These are phyloP conservation scores for Citrullus mucosospermus DNA, from an alignment of 306 rosid species.

Conservation along the genomic window DNA sequence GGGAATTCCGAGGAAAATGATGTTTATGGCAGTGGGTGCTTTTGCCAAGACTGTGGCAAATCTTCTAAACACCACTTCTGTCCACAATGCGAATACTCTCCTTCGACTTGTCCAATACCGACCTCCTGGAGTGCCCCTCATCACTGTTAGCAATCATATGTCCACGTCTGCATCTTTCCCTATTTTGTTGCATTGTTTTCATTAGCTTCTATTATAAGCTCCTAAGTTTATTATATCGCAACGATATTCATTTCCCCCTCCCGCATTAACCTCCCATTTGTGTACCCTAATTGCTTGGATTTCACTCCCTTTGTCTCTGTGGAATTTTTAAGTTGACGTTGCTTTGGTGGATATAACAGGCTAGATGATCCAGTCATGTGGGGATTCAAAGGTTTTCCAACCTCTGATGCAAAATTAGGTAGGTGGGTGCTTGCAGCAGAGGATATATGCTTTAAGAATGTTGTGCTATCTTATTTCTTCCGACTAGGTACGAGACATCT, in stretches of 20 bases:
- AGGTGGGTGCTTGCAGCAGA: constrained; percentile 86
- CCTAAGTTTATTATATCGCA: not conserved
- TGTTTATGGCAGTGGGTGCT: constrained; percentile 45
- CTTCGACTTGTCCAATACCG: constrained; percentile 53
- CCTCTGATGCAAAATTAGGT: constrained; percentile 27
- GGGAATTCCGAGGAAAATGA: constrained; percentile 54
- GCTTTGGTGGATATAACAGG: constrained; percentile 15
- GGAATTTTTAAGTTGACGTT: not conserved
- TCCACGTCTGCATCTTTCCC: constrained; percentile 38
- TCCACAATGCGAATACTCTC: constrained; percentile 69
- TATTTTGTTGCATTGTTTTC: not conserved
- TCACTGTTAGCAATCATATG: constrained; percentile 92
- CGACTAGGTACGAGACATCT: constrained; percentile 37
- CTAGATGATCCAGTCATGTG: constrained; percentile 83
- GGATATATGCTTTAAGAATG: constrained; percentile 67
- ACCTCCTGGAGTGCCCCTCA: constrained; percentile 66
- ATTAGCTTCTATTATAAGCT: not conserved
- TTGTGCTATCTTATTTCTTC: constrained; percentile 46
- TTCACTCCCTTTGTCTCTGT: not conserved
- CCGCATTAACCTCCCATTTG: not conserved
- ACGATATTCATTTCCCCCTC: not conserved
- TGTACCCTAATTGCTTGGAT: not conserved
- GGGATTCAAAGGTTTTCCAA: constrained; percentile 80
- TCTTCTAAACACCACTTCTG: constrained; percentile 47
- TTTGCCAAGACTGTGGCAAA: constrained; percentile 52